Conservation (phyloP, 1,284 basidiomycete genomes). For the Cryptococcus hybrid region DNA sequence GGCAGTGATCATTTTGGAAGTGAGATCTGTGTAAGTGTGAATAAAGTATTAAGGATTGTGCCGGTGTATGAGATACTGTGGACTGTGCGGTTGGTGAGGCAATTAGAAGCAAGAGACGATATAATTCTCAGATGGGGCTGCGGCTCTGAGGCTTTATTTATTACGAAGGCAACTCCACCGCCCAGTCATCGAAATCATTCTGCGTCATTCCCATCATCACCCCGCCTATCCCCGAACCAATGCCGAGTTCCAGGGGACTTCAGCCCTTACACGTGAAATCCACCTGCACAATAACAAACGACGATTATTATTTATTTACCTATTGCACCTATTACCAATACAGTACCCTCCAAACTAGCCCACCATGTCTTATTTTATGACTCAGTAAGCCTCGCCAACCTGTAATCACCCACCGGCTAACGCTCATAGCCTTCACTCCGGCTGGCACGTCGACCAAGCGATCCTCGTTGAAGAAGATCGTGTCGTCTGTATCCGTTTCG, state of each 20-base stretch:
- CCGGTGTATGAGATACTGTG: no score
- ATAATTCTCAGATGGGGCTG: background rate
- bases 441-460: conserved; percentile 94
- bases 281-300: no score
- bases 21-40: no score
- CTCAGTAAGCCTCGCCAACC: conserved; percentile 41
- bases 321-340: no score
- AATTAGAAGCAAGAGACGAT: no score
- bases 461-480: conserved; percentile 98
- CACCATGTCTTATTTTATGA: conserved; percentile 53
- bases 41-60: no score
- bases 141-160: background rate
- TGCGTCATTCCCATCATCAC: background rate
- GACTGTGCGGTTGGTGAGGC: background rate
- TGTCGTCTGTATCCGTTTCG: conserved; percentile 92
- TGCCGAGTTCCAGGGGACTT: no score
- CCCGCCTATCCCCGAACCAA: background rate
- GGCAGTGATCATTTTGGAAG: conserved; percentile 20
- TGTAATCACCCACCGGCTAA: background rate
- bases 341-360: background rate
- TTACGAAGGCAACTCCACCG: no score
- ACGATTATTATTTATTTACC: no score
- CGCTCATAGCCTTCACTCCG: conserved; percentile 66
- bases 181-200: background rate
- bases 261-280: no score